These are phyloP conservation scores for Myxozyma kluyveri DNA, from an alignment of 805 yeast genomes.

Conservation along the genomic window DNA sequence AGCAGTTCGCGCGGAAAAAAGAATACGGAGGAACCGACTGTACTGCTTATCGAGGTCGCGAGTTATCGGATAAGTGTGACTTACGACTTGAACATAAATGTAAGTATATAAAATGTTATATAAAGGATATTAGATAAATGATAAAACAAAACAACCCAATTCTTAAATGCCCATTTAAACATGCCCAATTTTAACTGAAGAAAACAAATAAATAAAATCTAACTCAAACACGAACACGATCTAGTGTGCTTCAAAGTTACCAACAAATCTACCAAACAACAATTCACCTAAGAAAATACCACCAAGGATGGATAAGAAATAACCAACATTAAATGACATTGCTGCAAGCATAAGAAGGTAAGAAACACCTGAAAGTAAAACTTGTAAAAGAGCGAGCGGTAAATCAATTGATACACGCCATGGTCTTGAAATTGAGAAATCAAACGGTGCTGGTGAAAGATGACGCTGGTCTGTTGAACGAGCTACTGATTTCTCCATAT, in stretches of 20 bases:
- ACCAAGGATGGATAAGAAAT: slow-evolving; percentile 34
- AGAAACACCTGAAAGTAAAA: slow-evolving; percentile 24
- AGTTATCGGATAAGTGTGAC: too few species aligned
- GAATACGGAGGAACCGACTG: too few species aligned
- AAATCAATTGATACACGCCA: slow-evolving; percentile 31
- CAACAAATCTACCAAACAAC: slow-evolving; percentile 33
- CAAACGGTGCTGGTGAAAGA: slow-evolving; percentile 4
- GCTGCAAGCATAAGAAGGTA: slow-evolving; percentile 35
- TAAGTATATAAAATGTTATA: too few species aligned
- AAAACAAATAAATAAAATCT: not conserved
- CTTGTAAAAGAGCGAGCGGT: slow-evolving; percentile 29
- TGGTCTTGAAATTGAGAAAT: slow-evolving; percentile 22
- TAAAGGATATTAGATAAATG: too few species aligned
- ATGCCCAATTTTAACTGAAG: not conserved
- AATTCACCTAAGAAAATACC: slow-evolving; percentile 35
- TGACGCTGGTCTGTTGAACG: not conserved
- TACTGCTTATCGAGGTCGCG: too few species aligned
- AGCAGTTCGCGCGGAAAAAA: too few species aligned
- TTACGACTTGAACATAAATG: too few species aligned
- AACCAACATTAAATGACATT: slow-evolving; percentile 36
- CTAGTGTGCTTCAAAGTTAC: slow-evolving; percentile 11
- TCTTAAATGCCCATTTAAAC: not conserved
- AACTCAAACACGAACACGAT: not conserved
- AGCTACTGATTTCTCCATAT: slow-evolving; percentile 6
- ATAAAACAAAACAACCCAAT: not conserved